These are phyloP conservation scores for Yamadazyma conglobata DNA, from an alignment of 1,139 yeast species.

Conservation along the genomic window DNA sequence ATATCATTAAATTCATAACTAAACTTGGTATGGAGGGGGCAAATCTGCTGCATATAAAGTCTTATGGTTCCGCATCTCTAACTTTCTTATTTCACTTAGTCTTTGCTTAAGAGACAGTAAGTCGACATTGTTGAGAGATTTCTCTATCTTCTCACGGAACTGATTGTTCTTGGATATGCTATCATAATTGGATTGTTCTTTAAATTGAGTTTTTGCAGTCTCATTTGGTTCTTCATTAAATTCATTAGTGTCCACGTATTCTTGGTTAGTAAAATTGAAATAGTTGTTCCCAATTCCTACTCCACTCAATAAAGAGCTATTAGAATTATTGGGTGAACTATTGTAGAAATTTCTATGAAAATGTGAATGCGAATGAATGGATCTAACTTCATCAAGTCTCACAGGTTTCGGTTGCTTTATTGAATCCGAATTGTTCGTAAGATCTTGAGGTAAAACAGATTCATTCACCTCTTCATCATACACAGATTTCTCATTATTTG, in stretches of 20 bases:
- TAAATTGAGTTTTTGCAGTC: too few species aligned
- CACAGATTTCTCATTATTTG: slow-evolving; percentile 3
- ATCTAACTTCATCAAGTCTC: slow-evolving; percentile 15
- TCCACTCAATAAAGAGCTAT: slow-evolving; percentile 22
- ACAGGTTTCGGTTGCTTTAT: slow-evolving; percentile 28
- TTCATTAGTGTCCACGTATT: slow-evolving; percentile 22
- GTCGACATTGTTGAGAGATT: slow-evolving; percentile 32
- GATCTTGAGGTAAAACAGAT: too few species aligned
- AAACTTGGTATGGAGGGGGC: slow-evolving; percentile 17
- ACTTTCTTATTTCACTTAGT: slow-evolving; percentile 16
- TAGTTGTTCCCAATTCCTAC: slow-evolving; percentile 38
- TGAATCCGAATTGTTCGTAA: slow-evolving; percentile 13
- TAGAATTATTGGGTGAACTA: slow-evolving; percentile 15
- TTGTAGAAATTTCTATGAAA: slow-evolving; percentile 15
- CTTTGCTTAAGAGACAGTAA: slow-evolving; percentile 24
- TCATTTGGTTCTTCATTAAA: slow-evolving; percentile 11
- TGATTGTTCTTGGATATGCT: too few species aligned
- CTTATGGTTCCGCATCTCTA: slow-evolving; percentile 13
- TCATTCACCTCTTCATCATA: slow-evolving; percentile 11
- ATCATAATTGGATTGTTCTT: too few species aligned
- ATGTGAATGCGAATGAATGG: slow-evolving; percentile 18
- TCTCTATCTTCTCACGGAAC: slow-evolving; percentile 20
- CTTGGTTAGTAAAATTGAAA: slow-evolving; percentile 28
- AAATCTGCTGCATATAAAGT: slow-evolving; percentile 15
- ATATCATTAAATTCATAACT: too few species aligned